A percentile compares a stretch with the other conserved stretches of the same genome.
Evolutionary conservation across 2,329 filamentous ascomycete genomes (phyloP).

Genomic region (Sporothrix pseudoabietina): DNA sequence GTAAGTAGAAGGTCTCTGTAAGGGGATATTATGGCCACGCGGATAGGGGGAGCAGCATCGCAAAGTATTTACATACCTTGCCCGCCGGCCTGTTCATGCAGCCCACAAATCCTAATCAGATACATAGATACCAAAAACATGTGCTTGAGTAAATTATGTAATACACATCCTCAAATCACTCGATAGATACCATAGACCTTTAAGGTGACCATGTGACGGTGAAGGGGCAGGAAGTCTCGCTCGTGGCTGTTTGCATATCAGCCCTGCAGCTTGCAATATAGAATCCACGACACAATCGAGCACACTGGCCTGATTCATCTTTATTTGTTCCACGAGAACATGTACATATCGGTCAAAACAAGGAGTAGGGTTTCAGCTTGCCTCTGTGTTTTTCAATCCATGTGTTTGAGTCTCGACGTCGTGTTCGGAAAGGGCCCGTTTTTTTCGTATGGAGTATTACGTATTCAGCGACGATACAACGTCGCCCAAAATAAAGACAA

Average conservation of each 20-base stretch:
- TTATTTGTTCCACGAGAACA: neutral
- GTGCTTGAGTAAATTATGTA: neutral
- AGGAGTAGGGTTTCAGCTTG: conserved; percentile 9
- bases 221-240: neutral
- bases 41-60: too few relatives aligned
- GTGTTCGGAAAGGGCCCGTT: neutral
- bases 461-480: neutral
- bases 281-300: neutral
- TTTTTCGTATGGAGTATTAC: neutral
- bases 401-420: neutral
- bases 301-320: neutral
- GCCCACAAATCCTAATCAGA: too few relatives aligned
- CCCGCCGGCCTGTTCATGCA: too few relatives aligned
- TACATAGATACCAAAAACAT: neutral
- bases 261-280: neutral
- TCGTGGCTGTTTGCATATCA: neutral
- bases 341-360: conserved; percentile 11
- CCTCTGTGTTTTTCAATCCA: neutral
- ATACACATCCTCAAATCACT: neutral
- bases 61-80: neutral
- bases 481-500: neutral
- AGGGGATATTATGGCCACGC: neutral
- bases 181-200: neutral
- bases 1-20: too few relatives aligned
- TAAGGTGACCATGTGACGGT: neutral